phyloP scores from a whole-genome alignment of 257 asterid species.

The Osmanthus fragrans region DNA sequence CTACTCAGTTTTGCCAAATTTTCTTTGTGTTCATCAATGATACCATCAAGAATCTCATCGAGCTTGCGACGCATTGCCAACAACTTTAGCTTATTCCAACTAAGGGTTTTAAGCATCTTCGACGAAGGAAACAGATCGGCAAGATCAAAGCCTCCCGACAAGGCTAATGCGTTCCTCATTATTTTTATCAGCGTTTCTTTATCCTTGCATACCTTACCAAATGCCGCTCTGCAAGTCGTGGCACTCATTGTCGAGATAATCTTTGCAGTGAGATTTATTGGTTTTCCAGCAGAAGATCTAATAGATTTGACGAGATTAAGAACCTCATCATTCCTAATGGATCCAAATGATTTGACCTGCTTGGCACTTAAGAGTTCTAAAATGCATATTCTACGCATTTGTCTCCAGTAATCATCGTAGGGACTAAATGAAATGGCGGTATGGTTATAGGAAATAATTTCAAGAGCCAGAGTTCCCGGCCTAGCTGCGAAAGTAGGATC shows the following conservation, averaged over 20 bases:
- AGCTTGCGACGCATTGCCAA: neutral
- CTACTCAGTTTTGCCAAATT: neutral
- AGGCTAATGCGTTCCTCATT: neutral
- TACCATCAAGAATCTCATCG: conserved; percentile 13
- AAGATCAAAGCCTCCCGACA: neutral
- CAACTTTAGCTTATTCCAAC: neutral
- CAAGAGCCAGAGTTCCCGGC: neutral
- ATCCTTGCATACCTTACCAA: conserved; percentile 10
- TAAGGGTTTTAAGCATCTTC: neutral
- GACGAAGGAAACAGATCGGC: conserved; percentile 22
- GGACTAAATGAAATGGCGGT: conserved; percentile 1
- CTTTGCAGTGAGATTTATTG: neutral
- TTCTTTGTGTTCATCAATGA: neutral
- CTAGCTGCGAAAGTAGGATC: neutral
- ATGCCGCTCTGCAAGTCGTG: neutral
- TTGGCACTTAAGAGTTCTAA: conserved; percentile 12
- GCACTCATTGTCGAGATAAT: neutral
- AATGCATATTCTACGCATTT: conserved; percentile 22
- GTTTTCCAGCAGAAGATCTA: neutral
- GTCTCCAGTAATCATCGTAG: conserved; percentile 27
- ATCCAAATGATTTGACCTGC: conserved; percentile 6
- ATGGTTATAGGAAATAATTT: neutral
- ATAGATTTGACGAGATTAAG: neutral
- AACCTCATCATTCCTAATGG: conserved; percentile 7
- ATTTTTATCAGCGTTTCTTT: neutral